Conservation (phyloP, 192 early-diverging fungal species). For the Umbelopsis sp. region DNA sequence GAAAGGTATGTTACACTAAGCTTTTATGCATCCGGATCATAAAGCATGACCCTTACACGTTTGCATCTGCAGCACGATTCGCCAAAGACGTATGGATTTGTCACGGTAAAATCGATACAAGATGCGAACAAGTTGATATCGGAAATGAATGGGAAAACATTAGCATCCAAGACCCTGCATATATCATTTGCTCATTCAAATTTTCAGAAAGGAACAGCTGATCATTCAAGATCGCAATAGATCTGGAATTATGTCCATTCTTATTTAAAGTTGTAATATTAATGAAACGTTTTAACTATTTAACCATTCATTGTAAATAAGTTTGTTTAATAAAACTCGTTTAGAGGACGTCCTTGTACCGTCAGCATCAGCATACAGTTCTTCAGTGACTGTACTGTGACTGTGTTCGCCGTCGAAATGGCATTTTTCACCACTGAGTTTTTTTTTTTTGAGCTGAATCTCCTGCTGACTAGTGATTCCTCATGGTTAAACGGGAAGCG, state of each 20-base stretch:
- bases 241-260: background rate
- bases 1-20: background rate
- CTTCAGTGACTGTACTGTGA: too few species aligned
- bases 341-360: too few species aligned
- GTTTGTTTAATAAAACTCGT: too few species aligned
- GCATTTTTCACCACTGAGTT: too few species aligned
- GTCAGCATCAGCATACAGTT: too few species aligned
- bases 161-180: background rate
- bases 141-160: background rate
- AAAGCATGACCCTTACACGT: background rate
- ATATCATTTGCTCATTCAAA: conserved; percentile 3
- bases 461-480: background rate
- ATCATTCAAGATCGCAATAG: background rate
- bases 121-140: conserved; percentile 4
- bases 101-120: background rate
- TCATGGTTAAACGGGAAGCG: conserved; percentile 17
- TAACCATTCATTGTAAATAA: too few species aligned
- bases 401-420: too few species aligned
- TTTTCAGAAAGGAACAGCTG: background rate
- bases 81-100: background rate
- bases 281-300: background rate
- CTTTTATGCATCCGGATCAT: too few species aligned
- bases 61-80: background rate
- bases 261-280: background rate
- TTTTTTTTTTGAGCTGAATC: too few species aligned